Conservation (phyloP, 805 yeast species). For the Metschnikowia shivogae region DNA sequence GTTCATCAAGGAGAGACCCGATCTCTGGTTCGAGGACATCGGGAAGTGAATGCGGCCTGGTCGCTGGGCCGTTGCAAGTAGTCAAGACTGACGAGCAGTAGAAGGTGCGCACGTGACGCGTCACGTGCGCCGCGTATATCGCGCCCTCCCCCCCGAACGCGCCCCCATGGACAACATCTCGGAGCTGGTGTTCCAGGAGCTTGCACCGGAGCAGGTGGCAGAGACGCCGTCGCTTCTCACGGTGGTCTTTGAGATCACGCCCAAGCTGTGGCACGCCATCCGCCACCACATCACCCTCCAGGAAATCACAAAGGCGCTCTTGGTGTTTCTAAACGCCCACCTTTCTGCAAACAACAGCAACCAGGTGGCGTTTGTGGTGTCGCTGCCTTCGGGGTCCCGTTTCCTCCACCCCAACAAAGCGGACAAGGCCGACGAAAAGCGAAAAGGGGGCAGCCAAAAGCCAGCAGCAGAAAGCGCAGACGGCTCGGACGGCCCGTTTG, state of each 20-base stretch:
- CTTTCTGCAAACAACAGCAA: conserved; percentile 80
- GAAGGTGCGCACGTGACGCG: background rate
- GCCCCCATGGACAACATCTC: conserved; percentile 61
- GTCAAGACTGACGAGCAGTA: no score
- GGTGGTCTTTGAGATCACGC: conserved; percentile 73
- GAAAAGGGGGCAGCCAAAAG: background rate
- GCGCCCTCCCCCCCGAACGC: background rate
- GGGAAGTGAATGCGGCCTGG: conserved; percentile 36
- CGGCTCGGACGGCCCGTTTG: conserved; percentile 23
- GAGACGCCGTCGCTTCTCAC: conserved; percentile 72
- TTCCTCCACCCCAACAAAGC: conserved; percentile 61
- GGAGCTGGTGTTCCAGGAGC: conserved; percentile 49
- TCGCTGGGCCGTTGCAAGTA: no score
- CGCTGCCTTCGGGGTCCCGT: conserved; percentile 65
- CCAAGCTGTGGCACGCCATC: conserved; percentile 58
- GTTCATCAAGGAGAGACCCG: conserved; percentile 75
- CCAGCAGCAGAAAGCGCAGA: background rate
- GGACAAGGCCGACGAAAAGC: conserved; percentile 9
- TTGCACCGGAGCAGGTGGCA: conserved; percentile 21
- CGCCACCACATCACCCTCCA: conserved; percentile 47
- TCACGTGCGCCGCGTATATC: background rate
- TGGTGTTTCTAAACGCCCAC: conserved; percentile 84
- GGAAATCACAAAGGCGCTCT: conserved; percentile 58
- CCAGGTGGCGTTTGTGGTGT: conserved; percentile 74
- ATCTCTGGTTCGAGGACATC: conserved; percentile 78